These are phyloP conservation scores for Bretschneidera sinensis DNA, from an alignment of 345 rosid species.

Conservation along the genomic window DNA sequence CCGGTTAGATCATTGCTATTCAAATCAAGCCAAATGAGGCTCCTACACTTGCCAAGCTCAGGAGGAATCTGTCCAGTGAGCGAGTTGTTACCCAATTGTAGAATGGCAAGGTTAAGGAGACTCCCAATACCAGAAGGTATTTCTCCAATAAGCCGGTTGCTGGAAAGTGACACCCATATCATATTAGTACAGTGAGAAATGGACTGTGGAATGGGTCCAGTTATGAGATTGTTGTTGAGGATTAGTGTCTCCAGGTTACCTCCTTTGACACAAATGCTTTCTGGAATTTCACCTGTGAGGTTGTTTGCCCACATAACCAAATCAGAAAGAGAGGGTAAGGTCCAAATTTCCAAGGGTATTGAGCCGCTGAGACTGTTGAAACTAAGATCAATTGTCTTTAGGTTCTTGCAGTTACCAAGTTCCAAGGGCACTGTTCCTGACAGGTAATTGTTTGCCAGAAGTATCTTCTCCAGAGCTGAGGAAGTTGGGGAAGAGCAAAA, in stretches of 20 bases:
- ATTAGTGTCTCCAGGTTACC: constrained; percentile 80
- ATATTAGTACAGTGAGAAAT: constrained; percentile 67
- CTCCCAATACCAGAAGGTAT: constrained; percentile 67
- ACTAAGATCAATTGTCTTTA: constrained; percentile 75
- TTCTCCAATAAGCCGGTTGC: constrained; percentile 63
- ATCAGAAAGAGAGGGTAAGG: constrained; percentile 61
- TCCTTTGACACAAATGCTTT: constrained; percentile 61
- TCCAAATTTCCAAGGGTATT: constrained; percentile 68
- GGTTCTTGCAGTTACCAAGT: constrained; percentile 69
- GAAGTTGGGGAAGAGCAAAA: constrained; percentile 51
- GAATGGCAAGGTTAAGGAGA: constrained; percentile 61
- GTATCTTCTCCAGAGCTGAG: constrained; percentile 55
- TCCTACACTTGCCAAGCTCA: constrained; percentile 67
- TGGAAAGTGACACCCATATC: constrained; percentile 90
- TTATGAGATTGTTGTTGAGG: constrained; percentile 78
- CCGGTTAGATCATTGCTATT: constrained; percentile 78
- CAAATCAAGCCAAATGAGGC: constrained; percentile 92
- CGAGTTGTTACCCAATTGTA: constrained; percentile 87
- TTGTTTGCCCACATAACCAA: constrained; percentile 96
- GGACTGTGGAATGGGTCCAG: constrained; percentile 70
- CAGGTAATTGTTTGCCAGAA: constrained; percentile 62
- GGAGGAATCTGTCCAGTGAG: constrained; percentile 70
- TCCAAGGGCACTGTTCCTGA: constrained; percentile 69
- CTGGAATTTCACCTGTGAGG: constrained; percentile 76
- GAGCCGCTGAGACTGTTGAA: constrained; percentile 71